A percentile compares a stretch with the other conserved stretches of the same genome.
Evolutionary conservation across 2,329 filamentous ascomycete genomes (phyloP).

Genomic region (Trichoderma simmonsii): DNA sequence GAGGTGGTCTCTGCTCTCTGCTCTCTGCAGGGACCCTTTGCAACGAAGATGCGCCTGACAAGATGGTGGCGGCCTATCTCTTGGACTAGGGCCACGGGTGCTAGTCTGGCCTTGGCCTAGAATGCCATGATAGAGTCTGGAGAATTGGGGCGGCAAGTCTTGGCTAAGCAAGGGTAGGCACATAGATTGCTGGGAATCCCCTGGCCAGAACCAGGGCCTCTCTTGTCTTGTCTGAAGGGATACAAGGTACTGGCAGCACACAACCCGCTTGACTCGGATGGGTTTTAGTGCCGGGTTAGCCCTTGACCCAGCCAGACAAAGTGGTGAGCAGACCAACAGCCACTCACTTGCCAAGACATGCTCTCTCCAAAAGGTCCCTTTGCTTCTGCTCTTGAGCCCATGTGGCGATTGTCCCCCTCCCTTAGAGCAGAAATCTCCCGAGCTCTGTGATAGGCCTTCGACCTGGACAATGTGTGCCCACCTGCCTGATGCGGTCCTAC

Average conservation of each 20-base stretch:
- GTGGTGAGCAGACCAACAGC: neutral
- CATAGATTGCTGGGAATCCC: neutral
- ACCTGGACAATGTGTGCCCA: neutral
- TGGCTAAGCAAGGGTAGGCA: neutral
- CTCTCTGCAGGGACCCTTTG: constrained; percentile 16
- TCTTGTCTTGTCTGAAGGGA: neutral
- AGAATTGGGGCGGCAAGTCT: constrained; percentile 4
- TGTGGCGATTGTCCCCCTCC: neutral
- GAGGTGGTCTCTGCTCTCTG: neutral
- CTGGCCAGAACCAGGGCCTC: neutral
- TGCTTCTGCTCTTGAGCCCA: neutral
- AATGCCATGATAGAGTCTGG: neutral
- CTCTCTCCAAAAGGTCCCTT: constrained; percentile 3
- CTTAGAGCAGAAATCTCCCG: neutral
- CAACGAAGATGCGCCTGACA: constrained; percentile 4
- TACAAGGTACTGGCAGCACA: neutral
- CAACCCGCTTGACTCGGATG: neutral
- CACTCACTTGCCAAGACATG: constrained; percentile 2
- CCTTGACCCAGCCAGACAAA: neutral
- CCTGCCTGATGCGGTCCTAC: constrained; percentile 3
- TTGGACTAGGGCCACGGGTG: neutral
- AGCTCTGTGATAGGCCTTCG: neutral
- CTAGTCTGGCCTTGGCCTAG: neutral
- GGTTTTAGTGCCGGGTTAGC: neutral
- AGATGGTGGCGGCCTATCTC: neutral